Evolutionary conservation across 2,329 filamentous ascomycete genomes (phyloP), one percentile per base, ranked within the genome.

Genomic region (Aureobasidium zeae): DNA sequence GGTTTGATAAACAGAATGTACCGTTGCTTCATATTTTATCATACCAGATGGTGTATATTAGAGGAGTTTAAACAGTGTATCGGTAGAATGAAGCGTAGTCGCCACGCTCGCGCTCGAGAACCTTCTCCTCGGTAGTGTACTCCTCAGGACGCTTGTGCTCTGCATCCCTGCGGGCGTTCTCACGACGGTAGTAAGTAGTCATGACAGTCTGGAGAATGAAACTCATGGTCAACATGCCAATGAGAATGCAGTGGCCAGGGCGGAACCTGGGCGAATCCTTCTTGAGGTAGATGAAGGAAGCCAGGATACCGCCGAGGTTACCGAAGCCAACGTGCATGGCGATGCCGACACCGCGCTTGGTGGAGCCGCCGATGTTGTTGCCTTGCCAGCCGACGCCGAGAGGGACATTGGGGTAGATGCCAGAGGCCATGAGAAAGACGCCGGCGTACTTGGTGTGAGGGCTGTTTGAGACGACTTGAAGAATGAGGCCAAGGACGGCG

Each of bases 391-490:
- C 71, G 44, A 76, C 65, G 30, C 69, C 70, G 22, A 74, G 66
- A 5, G 74, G 72, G 3, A 76, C 70, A 49, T 73, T 71, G 24
- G 72, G 69, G 57, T 77, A 76, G 49, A 82, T 81, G 0, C 79
- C 79, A 0, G 70, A 74, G 0, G 0, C 49, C 21, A 52, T 52
- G 48, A 62, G 54, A 53, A 61, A 62, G 17, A 53, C 58, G 31
- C 59, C 58, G 24, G 57, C 60, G 50, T 67, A 66, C 38, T 60
- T 60, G 46, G 63, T 54, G 8, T 57, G 54, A 9, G 53, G 49
- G 30, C 54, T 42, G n/a, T 54, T 36, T 15, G 56, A 55, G 16
- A 53, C 55, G 19, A 65, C 48, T 38, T 62, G 61, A 50, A 67
- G 59, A 48, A 62, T 58, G 52, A 52, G 47, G 11, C 63, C 63